Base-by-base conservation (phyloP, 345 rosid species). In the Syzygium grande region DNA sequence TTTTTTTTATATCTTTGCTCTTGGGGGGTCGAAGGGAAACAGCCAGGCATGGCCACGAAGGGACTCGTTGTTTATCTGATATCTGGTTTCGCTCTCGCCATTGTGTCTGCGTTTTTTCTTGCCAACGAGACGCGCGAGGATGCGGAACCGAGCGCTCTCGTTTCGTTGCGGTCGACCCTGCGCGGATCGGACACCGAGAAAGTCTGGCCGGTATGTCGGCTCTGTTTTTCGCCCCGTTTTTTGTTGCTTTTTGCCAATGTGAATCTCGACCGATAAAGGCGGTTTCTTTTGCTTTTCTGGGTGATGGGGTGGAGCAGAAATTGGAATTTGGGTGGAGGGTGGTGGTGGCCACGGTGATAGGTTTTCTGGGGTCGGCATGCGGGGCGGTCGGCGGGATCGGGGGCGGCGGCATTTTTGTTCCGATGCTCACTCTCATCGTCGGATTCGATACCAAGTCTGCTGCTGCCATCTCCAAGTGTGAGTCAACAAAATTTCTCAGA, bases 311-410 rank as follows among this genome's bases (percentile, higher is more conserved):
- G 87, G 85, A 11, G 54, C 91, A 97, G 99, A 87, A 90, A 86
- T 90, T 97, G 95, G 92, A 92, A 92, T 91, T 95, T 30, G 92
- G 92, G 86, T 96, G 99, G 99, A 91, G 92, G 86, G 53, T 94
- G 63, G 93, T 91, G 87, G 63, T 92, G 87, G 96, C 99, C 34
- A 97, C 99, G 3, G 89, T 94, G 51, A 95, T 97, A 34, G 99
- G 96, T 88, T 96, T 97, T 90, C 91, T 96, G 65, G 99, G 99
- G 25, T 97, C 99, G 13, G 99, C 99, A 0, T 97, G 94, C 88
- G 99, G 99, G 17, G 96, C 99, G 1, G 99, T 97, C 14, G 99
- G 99, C 21, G 99, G 99, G 5, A 99, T 97, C 83, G 99, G 99
- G 2, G 99, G 99, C 11, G 99, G 99, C 56, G 99, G 99, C 86